These are phyloP conservation scores for Coccomyxa sp. DNA, from an alignment of 139 green algal genomes.

Conservation along the genomic window DNA sequence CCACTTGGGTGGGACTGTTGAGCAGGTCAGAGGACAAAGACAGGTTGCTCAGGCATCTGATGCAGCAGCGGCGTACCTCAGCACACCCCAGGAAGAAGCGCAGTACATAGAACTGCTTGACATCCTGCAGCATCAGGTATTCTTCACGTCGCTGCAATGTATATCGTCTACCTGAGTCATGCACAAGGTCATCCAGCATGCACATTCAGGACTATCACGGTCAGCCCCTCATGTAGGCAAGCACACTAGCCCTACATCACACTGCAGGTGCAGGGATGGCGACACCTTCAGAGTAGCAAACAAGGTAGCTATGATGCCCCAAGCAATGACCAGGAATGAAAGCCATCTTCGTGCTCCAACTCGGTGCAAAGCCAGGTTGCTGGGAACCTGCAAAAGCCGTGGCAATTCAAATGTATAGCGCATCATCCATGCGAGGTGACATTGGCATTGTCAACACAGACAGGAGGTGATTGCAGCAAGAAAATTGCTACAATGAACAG, in stretches of 20 bases:
- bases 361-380: slow-evolving; percentile 29
- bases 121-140: background rate
- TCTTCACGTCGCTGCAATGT: too few species aligned
- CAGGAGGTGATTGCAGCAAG: background rate
- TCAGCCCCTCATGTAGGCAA: too few species aligned
- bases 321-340: slow-evolving; percentile 32
- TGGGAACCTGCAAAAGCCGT: slow-evolving; percentile 43
- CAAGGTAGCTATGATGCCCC: slow-evolving; percentile 48
- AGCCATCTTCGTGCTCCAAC: slow-evolving; percentile 56
- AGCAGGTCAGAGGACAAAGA: too few species aligned
- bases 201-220: too few species aligned
- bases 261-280: background rate
- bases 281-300: slow-evolving; percentile 37
- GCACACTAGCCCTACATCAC: too few species aligned
- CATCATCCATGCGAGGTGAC: too few species aligned
- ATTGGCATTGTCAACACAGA: too few species aligned
- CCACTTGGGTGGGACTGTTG: too few species aligned
- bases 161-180: too few species aligned
- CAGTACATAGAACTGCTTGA: slow-evolving; percentile 43
- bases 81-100: slow-evolving; percentile 58
- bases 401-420: background rate
- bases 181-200: too few species aligned
- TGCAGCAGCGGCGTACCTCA: too few species aligned
- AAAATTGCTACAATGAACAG: background rate
- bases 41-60: slow-evolving; percentile 23